Evolutionary conservation across 345 rosid genomes (phyloP).

Genomic region (Geranium rotundifolium): DNA sequence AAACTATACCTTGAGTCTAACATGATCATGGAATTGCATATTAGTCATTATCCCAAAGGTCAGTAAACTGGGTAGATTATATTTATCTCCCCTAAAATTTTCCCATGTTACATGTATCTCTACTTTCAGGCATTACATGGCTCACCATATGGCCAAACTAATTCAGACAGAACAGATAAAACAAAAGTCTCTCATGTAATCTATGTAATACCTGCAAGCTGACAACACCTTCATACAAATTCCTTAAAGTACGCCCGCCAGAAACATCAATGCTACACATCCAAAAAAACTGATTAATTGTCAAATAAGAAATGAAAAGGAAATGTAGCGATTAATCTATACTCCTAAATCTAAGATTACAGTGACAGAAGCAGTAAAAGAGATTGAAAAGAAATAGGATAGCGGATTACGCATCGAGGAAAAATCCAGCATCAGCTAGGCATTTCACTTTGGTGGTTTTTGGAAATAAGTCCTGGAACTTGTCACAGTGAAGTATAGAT

Average conservation of each 20-base stretch:
- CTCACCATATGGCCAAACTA: no score
- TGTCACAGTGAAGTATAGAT: slow-evolving; percentile 75
- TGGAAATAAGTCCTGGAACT: slow-evolving; percentile 48
- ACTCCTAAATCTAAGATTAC: neutral
- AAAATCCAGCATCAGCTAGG: slow-evolving; percentile 88
- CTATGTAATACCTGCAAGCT: slow-evolving; percentile 49
- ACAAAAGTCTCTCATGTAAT: neutral
- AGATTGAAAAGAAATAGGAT: slow-evolving; percentile 4
- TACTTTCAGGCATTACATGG: no score
- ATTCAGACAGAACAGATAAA: no score
- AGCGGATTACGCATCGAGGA: slow-evolving; percentile 67
- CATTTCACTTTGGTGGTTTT: slow-evolving; percentile 67
- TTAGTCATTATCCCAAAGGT: no score
- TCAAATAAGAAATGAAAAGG: neutral
- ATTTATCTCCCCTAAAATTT: no score
- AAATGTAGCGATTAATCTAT: neutral
- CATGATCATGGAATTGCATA: no score
- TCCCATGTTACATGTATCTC: no score
- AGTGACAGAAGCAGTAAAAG: neutral
- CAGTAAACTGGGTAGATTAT: no score
- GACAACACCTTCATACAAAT: slow-evolving; percentile 60
- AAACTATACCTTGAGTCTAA: no score
- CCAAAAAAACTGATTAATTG: neutral
- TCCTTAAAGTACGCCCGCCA: slow-evolving; percentile 63
- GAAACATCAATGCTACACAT: slow-evolving; percentile 62